Evolutionary conservation across 129 eudicot species (phyloP).

Genomic region (Logfia minima): DNA sequence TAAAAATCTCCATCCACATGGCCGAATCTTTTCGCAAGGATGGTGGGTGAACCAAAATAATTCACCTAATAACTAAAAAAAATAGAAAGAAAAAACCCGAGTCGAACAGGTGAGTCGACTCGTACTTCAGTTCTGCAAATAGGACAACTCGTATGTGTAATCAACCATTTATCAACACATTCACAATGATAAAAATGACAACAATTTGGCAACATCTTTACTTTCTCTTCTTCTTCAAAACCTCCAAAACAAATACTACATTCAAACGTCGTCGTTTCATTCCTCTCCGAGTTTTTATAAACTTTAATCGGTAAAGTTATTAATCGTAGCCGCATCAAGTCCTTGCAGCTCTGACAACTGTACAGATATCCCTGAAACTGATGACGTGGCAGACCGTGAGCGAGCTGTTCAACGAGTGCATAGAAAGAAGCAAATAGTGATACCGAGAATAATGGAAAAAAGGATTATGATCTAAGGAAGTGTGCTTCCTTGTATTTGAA

Average conservation of each 20-base stretch:
- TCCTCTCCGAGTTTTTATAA: background rate
- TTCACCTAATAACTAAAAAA: background rate
- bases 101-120: background rate
- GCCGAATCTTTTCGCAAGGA: too few species aligned
- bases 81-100: background rate
- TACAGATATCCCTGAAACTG: background rate
- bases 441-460: background rate
- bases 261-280: background rate
- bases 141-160: background rate
- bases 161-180: background rate
- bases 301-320: background rate
- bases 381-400: background rate
- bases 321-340: background rate
- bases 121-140: background rate
- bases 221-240: slow-evolving; percentile 1
- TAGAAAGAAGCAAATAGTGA: background rate
- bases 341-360: background rate
- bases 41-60: too few species aligned
- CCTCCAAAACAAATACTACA: background rate
- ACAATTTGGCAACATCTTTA: background rate
- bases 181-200: background rate
- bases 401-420: background rate
- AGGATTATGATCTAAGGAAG: background rate
- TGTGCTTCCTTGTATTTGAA: background rate
- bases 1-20: too few species aligned